Evolutionary conservation across 169 alveolate species (phyloP).

Genomic region (Plasmodium inui): DNA sequence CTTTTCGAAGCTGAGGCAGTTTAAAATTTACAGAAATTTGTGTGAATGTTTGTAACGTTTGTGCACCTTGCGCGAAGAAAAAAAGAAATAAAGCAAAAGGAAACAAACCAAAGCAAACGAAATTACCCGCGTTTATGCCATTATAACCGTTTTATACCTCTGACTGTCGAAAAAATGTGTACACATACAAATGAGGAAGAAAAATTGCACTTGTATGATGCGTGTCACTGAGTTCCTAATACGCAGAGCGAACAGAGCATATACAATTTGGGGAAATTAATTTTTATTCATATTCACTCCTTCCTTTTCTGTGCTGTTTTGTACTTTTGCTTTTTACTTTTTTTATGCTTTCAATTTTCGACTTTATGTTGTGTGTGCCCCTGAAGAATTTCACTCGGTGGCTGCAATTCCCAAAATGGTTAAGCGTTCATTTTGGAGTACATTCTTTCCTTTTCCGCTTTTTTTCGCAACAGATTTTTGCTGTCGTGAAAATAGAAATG

Average conservation of each 20-base stretch:
- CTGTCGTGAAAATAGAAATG: conserved; percentile 1
- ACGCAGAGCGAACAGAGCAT: background rate
- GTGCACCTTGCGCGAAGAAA: background rate
- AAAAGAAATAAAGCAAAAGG: background rate
- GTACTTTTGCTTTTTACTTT: background rate
- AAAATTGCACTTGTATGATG: background rate
- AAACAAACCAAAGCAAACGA: background rate
- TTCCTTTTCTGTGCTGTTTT: background rate
- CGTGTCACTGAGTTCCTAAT: background rate
- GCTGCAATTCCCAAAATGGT: background rate
- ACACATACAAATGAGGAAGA: background rate
- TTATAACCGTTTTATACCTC: background rate
- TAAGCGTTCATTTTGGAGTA: background rate
- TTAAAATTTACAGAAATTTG: background rate
- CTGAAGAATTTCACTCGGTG: background rate
- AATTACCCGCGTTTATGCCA: background rate
- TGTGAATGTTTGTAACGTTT: background rate
- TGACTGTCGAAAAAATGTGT: background rate
- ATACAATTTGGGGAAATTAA: background rate
- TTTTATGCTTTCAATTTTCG: background rate
- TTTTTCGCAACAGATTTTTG: background rate
- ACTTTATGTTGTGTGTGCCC: background rate
- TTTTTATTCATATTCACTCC: background rate
- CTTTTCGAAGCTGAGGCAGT: background rate
- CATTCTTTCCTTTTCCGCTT: background rate